Conservation (phyloP, 257 asterid genomes). For the Phtheirospermum japonicum region DNA sequence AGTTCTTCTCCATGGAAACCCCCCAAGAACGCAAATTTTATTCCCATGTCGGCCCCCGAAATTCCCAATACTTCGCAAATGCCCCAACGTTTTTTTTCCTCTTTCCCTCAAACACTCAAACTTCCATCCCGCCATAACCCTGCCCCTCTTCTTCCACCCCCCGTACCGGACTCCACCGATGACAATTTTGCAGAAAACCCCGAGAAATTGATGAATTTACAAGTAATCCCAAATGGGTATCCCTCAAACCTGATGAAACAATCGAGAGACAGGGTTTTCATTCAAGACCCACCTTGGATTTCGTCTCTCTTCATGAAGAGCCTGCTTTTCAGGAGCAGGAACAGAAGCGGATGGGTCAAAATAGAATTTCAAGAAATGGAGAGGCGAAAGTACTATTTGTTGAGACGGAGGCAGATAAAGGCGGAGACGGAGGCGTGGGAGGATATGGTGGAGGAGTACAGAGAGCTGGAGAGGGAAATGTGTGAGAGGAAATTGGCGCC, state of each 20-base stretch:
- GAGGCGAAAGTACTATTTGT: conserved; percentile 60
- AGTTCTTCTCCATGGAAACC: conserved; percentile 37
- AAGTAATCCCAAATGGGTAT: conserved; percentile 41
- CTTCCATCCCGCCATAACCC: conserved; percentile 53
- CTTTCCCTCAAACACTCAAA: conserved; percentile 67
- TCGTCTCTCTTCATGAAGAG: conserved; percentile 68
- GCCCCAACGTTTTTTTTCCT: conserved; percentile 35
- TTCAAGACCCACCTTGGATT: conserved; percentile 89
- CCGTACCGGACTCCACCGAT: conserved; percentile 56
- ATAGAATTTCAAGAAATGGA: conserved; percentile 69
- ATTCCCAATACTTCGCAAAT: conserved; percentile 35
- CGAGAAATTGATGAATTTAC: conserved; percentile 40
- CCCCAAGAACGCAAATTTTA: conserved; percentile 30
- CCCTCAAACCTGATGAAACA: conserved; percentile 32
- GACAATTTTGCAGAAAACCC: conserved; percentile 41
- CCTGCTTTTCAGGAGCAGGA: conserved; percentile 51
- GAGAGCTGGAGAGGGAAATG: conserved; percentile 88
- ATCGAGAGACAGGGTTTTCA: conserved; percentile 48
- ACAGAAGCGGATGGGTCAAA: conserved; percentile 42
- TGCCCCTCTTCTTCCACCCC: conserved; percentile 47
- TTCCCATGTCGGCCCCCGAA: conserved; percentile 44
- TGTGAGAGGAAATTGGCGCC: conserved; percentile 94
- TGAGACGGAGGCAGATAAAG: conserved; percentile 73
- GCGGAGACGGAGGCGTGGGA: conserved; percentile 97
- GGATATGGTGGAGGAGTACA: conserved; percentile 79